Evolutionary conservation across 2,329 filamentous ascomycete species (phyloP), one percentile per base, ranked within the genome.

Genomic region (Aspergillus brasiliensis): DNA sequence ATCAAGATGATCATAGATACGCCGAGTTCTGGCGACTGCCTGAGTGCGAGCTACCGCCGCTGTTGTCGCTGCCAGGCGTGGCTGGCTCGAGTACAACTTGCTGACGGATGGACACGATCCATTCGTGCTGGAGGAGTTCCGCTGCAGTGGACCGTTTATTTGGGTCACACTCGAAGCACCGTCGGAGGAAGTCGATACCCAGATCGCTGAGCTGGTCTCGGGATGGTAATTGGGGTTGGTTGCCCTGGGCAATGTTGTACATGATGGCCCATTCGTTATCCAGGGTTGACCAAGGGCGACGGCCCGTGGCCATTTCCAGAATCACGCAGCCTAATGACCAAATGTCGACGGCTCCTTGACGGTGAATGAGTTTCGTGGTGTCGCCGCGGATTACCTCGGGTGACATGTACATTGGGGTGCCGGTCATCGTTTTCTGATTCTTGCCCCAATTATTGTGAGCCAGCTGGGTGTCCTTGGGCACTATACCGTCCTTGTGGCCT

Each of bases 231-330:
- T 92, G 89, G 5, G 95, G 95, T 51, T 92, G 91, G 69, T 97
- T 96, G 65, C 95, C 95, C 74, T 97, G 94, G 1, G 95, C 95
- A 71, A 99, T 99, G 81, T 98, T 98, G 84, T 97, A 99, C 95
- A 99, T 99, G 80, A 99, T 98, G 44, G 95, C 95, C 92, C 93
- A 99, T 77, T 99, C 95, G 73, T 99, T 99, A 80, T 99, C 95
- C 49, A 98, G 87, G 65, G 89, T 92, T 25, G 92, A 92, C 95
- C 95, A 99, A 1, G 95, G 95, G 15, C 94, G 88, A 63, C 92
- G 87, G 19, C 95, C 95, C 0, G 95, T 99, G 3, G 92, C 92
- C 94, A 99, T 98, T 77, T 99, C 95, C 44, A 97, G 85, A 65
- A 99, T 91, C 38, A 99, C 95, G 73, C 95, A 99, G 56, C 95